Evolutionary conservation across 495 filamentous ascomycete species (phyloP), one percentile per base, ranked within the genome.

Genomic region (Penicillium salamii): DNA sequence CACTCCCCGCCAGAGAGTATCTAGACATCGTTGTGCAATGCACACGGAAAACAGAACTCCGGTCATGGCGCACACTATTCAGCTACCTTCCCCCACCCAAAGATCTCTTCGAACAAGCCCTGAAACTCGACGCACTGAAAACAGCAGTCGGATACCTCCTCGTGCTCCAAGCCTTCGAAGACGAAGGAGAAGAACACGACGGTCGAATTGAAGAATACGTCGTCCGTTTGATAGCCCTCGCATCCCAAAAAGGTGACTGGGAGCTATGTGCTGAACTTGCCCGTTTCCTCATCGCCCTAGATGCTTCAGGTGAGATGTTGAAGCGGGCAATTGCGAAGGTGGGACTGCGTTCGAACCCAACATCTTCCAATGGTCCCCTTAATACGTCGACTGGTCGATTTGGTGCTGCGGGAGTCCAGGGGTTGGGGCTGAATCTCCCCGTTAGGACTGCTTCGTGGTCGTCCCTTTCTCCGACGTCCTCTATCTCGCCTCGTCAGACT

Each of bases 11-110:
- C 41, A 62, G 58, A 9, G 66, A 68, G 11, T 97, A 96, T 50
- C 83, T 97, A 24, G 93, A 97, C 62, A 90, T 96, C 47, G 84
- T 99, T 5, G 91, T 99, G 1, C 92, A 96, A 71, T 99, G 95
- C 67, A 96, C 93, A 0, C 86, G 95, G 17, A 97, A 99, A 69
- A 99, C 95, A 0, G 95, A 99, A 57, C 83, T 96, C 6, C 84
- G 91, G 21, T 95, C 87, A 17, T 99, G 95, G 95, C 85, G 86
- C 21, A 95, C 95, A 1, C 78, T 99, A 2, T 97, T 97, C 65
- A 79, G 84, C 8, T 86, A 95, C 57, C 78, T 97, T 1, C 93
- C 95, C 3, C 87, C 91, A 3, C 90, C 93, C 6, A 85, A 90
- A 52, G 86, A 89, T 49, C 78, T 97, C 1, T 99, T 97, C 45